Evolutionary conservation across 495 filamentous ascomycete genomes (phyloP).

Genomic region (Bombardia bombarda): DNA sequence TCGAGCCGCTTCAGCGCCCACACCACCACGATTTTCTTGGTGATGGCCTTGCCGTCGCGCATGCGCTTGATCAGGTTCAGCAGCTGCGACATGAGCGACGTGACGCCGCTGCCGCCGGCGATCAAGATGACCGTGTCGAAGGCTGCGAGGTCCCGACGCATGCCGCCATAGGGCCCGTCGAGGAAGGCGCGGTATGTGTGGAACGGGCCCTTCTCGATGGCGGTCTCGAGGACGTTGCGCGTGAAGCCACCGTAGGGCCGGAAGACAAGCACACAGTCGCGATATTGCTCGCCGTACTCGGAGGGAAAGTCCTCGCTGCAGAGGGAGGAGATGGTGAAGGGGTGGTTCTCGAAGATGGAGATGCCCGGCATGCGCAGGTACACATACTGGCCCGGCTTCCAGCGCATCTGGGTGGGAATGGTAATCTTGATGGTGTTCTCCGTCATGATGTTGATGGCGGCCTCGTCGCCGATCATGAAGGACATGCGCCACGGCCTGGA

Average conservation of each 20-base stretch:
- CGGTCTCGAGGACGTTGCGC: conserved; percentile 63
- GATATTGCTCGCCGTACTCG: conserved; percentile 73
- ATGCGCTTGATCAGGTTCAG: conserved; percentile 90
- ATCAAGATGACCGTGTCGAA: conserved; percentile 92
- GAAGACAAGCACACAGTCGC: conserved; percentile 86
- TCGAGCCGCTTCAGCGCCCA: conserved; percentile 87
- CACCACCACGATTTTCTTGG: conserved; percentile 78
- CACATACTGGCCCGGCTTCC: conserved; percentile 90
- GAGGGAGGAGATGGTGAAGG: conserved; percentile 89
- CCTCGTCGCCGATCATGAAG: conserved; percentile 81
- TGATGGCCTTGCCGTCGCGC: conserved; percentile 86
- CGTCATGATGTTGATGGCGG: conserved; percentile 75
- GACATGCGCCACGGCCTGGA: conserved; percentile 68
- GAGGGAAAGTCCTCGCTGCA: conserved; percentile 81
- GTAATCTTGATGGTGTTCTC: conserved; percentile 92
- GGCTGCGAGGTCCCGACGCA: conserved; percentile 82
- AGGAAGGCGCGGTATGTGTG: conserved; percentile 84
- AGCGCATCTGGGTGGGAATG: conserved; percentile 83
- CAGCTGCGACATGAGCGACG: conserved; percentile 82
- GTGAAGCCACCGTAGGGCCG: conserved; percentile 89
- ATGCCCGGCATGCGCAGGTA: conserved; percentile 92
- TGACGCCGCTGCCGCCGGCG: conserved; percentile 91
- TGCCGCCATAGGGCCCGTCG: conserved; percentile 91
- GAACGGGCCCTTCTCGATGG: conserved; percentile 72
- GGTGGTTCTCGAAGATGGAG: conserved; percentile 83